These are phyloP conservation scores for Lichtheimia hyalospora DNA, from an alignment of 371 early-diverging fungal species.

Conservation along the genomic window DNA sequence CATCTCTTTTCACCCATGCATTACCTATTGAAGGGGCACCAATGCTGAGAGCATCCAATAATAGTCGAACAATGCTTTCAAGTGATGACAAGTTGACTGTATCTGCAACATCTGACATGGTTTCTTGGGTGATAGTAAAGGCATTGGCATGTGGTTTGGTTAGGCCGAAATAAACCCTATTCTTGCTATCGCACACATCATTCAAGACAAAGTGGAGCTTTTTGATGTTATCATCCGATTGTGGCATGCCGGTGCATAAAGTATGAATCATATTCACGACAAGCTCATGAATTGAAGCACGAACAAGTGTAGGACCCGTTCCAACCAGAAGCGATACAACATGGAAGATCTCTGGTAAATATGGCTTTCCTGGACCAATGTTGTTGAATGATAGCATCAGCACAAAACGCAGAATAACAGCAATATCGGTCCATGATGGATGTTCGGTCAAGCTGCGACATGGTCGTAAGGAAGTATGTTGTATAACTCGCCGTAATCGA, in stretches of 20 bases:
- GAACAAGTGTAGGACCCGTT: slow-evolving; percentile 80
- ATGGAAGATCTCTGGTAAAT: slow-evolving; percentile 86
- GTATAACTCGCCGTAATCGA: slow-evolving; percentile 72
- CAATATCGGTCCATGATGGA: slow-evolving; percentile 85
- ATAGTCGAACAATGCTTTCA: slow-evolving; percentile 74
- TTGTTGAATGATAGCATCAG: slow-evolving; percentile 90
- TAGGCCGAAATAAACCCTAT: slow-evolving; percentile 78
- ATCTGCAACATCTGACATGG: slow-evolving; percentile 63
- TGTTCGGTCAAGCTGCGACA: slow-evolving; percentile 74
- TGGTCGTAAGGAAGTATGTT: slow-evolving; percentile 72
- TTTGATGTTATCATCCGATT: slow-evolving; percentile 59
- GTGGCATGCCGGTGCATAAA: slow-evolving; percentile 68
- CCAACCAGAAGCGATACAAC: slow-evolving; percentile 81
- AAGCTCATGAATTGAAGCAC: slow-evolving; percentile 88
- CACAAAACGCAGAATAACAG: slow-evolving; percentile 81
- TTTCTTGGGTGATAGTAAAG: slow-evolving; percentile 66
- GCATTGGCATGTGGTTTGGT: slow-evolving; percentile 74
- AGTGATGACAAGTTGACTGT: slow-evolving; percentile 72
- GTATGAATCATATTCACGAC: slow-evolving; percentile 90
- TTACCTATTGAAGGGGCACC: slow-evolving; percentile 74
- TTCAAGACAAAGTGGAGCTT: slow-evolving; percentile 60
- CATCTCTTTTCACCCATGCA: neutral
- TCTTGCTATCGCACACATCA: slow-evolving; percentile 79
- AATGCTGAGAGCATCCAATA: slow-evolving; percentile 78
- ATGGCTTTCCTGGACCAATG: slow-evolving; percentile 60